Base-by-base conservation (phyloP, 306 rosid species). In the Rosa persica region DNA sequence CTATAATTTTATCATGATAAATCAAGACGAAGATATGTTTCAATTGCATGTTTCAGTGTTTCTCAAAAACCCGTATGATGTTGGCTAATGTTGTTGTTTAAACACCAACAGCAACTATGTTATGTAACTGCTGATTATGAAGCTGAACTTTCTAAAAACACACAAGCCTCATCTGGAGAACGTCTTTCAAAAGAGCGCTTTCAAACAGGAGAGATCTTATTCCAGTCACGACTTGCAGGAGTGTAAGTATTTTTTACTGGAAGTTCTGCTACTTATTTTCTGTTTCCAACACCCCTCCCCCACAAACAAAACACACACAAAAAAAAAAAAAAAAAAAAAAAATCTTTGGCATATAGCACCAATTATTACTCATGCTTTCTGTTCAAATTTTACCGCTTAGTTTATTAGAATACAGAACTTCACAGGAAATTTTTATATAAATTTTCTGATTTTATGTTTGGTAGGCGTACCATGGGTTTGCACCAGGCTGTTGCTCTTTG, bases 401-500 rank as follows among this genome's bases (percentile, higher is more conserved):
- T 5, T 70, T 42, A 58, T 17, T 43, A 12, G 58, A 43, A 78
- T 16, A 12, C 42, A 47, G 12, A 71, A 68, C 11, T 70, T 54
- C 30, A 11, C 2, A 3, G 46, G 27, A 27, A 69, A 57, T 4
- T 30, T 52, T 6, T 54, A 17, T 43, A 54, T 15, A n/a, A 17
- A 44, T 43, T 52, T 73, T 55, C 30, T 72, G 57, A 13, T 55
- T 8, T 7, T 11, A 8, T 44, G 8, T 60, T 82, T 85, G 76
- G 79, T 78, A 94, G 98, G 86, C 88, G 83, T 78, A 87, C 90
- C 11, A 86, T 88, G 95, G 93, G 97, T 73, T 84, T 94, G 83
- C 98, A 90, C 85, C 97, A 92, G 84, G 97, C 97, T 72, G 82
- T 92, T 49, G 91, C 91, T 73, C 97, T 88, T 77, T 92, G 98